Conservation (phyloP, 2,329 filamentous ascomycete genomes). For the Alternaria postmessia region DNA sequence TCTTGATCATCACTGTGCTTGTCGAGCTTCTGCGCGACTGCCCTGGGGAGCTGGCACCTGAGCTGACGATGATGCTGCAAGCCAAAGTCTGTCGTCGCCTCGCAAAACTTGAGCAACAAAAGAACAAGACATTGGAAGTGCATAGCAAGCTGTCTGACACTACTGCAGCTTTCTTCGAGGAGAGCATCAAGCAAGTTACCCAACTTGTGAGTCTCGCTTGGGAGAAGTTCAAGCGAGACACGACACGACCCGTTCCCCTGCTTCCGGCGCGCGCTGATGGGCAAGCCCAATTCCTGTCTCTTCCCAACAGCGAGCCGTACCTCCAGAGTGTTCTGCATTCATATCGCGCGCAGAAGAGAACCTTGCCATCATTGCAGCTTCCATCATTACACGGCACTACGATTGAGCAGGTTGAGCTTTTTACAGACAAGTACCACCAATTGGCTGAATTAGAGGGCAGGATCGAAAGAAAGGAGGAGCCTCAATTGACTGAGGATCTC, state of each 20-base stretch:
- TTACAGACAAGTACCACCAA: conserved; percentile 32
- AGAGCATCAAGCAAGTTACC: conserved; percentile 41
- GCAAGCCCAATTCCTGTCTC: conserved; percentile 26
- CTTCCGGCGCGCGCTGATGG: conserved; percentile 52
- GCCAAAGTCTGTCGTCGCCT: conserved; percentile 65
- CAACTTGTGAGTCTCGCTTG: conserved; percentile 39
- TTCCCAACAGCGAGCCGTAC: conserved; percentile 28
- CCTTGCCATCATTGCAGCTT: conserved; percentile 10
- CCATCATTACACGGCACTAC: conserved; percentile 13
- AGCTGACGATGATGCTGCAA: conserved; percentile 52
- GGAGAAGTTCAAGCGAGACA: conserved; percentile 28
- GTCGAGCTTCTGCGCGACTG: conserved; percentile 53
- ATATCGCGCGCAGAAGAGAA: conserved; percentile 8
- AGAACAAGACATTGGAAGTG: too few species aligned
- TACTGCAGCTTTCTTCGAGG: conserved; percentile 9
- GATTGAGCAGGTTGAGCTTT: conserved; percentile 23
- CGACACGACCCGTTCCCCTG: conserved; percentile 50
- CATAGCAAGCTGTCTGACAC: too few species aligned
- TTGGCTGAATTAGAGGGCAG: not conserved
- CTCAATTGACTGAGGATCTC: too few species aligned
- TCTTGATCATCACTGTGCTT: conserved; percentile 59
- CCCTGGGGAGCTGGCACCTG: conserved; percentile 34
- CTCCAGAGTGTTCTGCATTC: conserved; percentile 22
- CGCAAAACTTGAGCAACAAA: conserved; percentile 60
- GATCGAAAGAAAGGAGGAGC: too few species aligned